Base-by-base conservation (phyloP, 2,329 filamentous ascomycete genomes). In the Penicillium corylophilum region DNA sequence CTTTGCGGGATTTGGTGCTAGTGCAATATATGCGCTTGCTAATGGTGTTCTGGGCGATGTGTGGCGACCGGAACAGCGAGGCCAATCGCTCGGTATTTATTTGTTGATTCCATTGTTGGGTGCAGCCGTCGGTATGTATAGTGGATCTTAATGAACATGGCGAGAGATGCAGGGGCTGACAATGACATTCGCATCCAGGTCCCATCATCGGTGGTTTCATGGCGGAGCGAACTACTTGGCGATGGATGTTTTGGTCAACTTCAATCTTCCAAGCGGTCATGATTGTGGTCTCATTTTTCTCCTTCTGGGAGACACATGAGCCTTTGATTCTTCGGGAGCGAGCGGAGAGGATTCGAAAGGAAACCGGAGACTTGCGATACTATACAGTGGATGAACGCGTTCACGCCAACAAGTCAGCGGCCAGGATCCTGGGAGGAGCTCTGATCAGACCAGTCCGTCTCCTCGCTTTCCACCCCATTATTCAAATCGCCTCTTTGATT, bases 171-270 rank as follows among this genome's bases (percentile, higher is more conserved):
- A n/a, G 1, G 29, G n/a, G 13, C 29, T 33, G 16, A 20, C 28
- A 23, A 4, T 23, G n/a, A 18, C 12, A 29, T 22, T 9, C 4
- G 7, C 5, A 8, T 26, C 5, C 85, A 20, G 84, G 83, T 0
- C 84, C 84, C 1, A 81, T 87, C 2, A 77, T 79, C 1, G 84
- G 83, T 16, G 83, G 80, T 1, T 86, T 83, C 63, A 80, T 87
- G 26, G 76, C 82, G 1, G 70, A 82, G 57, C 69, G 46, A 41
- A 56, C 57, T 2, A 61, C 55, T 40, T 63, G 62, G 62, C 55
- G 60, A 2, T 64, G 59, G 62, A 60, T 58, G 33, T 63, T 63
- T 36, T 86, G 79, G 68, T 77, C 81, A 0, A 85, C 82, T 0
- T 80, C 82, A 1, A 83, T 87, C 51, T 76, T 76, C 53, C 81